Base-by-base conservation (phyloP, 2,329 filamentous ascomycete genomes). In the Nannizzia gypsea region DNA sequence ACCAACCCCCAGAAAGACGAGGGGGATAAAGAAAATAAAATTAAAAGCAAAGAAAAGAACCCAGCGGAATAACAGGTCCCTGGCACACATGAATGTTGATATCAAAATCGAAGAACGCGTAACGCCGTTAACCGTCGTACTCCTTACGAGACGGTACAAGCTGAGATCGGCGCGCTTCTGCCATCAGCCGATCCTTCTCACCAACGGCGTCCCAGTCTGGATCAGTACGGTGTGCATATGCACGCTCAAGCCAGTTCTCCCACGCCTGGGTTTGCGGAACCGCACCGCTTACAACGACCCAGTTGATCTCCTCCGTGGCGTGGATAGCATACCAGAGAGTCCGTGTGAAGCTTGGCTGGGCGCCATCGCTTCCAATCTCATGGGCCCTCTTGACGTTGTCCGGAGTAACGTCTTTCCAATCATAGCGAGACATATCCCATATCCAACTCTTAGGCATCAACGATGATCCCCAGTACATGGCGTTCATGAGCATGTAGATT, bases 301-400 rank as follows among this genome's bases (percentile, higher is more conserved):
- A 85, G 2, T 76, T 77, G 0, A 73, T 79, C 24, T 72, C 71
- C 65, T 75, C 69, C 0, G 81, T 83, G 65, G 81, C 79, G 11
- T 78, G 74, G 54, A 85, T 82, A 1, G 80, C 81, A 63, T 77
- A 82, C 82, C 82, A 84, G 60, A 84, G 69, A 1, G 80, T 82
- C 15, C 79, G 70, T 0, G 82, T 85, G 64, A 79, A 84, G 59
- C 76, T 80, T 38, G 40, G 57, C 38, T 48, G 40, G 20, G 38
- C 57, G n/a, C 40, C 40, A 52, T 46, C 42, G 40, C 22, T 34
- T 17, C 44, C 40, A 52, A 52, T 52, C n/a, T 52, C 42, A 20
- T 46, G 44, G 6, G 75, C 73, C 11, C 42, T 70, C 2, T 59
- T 79, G 62, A 0, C 78, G 76, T 28, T 74, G 0, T 77, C 80